Base-by-base conservation (phyloP, 257 asterid genomes). In the Linaria vulgaris region DNA sequence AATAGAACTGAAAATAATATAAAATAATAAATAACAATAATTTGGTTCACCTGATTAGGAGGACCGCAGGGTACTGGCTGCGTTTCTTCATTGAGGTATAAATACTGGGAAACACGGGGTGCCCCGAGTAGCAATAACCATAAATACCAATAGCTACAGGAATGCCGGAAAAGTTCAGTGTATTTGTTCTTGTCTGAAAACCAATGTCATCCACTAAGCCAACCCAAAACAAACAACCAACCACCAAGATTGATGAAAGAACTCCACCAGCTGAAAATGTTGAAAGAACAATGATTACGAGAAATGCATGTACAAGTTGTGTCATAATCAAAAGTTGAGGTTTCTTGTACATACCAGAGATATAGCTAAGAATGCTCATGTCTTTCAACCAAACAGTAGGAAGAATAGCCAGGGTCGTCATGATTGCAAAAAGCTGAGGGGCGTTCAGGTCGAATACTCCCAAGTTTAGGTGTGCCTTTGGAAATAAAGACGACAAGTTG, bases 121-220 rank as follows among this genome's bases (percentile, higher is more conserved):
- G 97, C 1, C 99, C 99, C 0, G 96, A 86, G 80, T 90, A 94
- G 85, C 97, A 94, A 64, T 78, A 94, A 38, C 97, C 99, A 21
- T 88, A 94, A 25, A 94, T 87, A 55, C 99, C 99, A 22, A 94
- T 73, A 27, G 99, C 96, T 62, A 94, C 99, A 0, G 99, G 99
- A 59, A 94, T 90, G 53, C 86, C 77, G 3, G 97, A 77, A 52
- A 94, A 85, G 80, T 90, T 90, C 39, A 94, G 56, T 8, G 79
- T 59, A 0, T 85, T 78, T 44, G 80, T 76, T 56, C 69, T 57
- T 17, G 88, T 67, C 68, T 86, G 76, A 61, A 79, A 73, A 21
- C 80, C 88, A 37, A 84, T 81, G 1, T 83, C 72, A 75, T 94
- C 96, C 61, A 94, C 96, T 74, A 88, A 71, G 19, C 99, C 95